phyloP scores from a whole-genome alignment of 129 eudicot genomes.

The Gnaphalium uliginosum region DNA sequence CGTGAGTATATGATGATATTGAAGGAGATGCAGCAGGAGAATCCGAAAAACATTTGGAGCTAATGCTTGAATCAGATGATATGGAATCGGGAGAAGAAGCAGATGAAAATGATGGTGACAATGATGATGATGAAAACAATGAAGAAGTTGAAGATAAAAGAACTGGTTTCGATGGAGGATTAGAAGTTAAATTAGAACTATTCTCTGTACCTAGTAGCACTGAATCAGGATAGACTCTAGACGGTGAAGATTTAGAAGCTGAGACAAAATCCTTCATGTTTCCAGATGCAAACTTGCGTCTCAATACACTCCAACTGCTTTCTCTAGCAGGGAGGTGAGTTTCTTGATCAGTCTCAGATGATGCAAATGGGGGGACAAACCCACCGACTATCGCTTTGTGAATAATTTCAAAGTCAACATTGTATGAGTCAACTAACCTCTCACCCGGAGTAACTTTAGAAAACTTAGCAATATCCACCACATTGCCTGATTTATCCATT shows the following conservation, averaged over 20 bases:
- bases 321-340: constrained; percentile 83
- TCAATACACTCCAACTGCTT: constrained; percentile 74
- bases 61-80: constrained; percentile 60
- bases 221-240: constrained; percentile 59
- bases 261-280: constrained; percentile 73
- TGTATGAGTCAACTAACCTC: constrained; percentile 54
- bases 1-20: background rate
- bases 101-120: constrained; percentile 43
- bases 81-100: constrained; percentile 74
- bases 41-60: constrained; percentile 56
- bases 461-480: constrained; percentile 33
- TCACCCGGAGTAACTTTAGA: constrained; percentile 39
- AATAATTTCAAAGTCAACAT: constrained; percentile 69
- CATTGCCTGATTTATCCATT: constrained; percentile 43
- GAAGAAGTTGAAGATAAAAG: constrained; percentile 28
- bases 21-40: constrained; percentile 60
- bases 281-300: constrained; percentile 65
- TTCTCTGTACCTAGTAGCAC: constrained; percentile 23
- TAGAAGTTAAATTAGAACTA: constrained; percentile 3
- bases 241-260: constrained; percentile 48
- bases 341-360: constrained; percentile 68
- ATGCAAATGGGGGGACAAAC: constrained; percentile 72
- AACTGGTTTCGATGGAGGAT: constrained; percentile 25
- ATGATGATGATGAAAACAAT: constrained; percentile 31
- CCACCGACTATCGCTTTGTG: constrained; percentile 73